Evolutionary conservation across 2,329 filamentous ascomycete species (phyloP).

Genomic region (Fusarium xyrophilum): DNA sequence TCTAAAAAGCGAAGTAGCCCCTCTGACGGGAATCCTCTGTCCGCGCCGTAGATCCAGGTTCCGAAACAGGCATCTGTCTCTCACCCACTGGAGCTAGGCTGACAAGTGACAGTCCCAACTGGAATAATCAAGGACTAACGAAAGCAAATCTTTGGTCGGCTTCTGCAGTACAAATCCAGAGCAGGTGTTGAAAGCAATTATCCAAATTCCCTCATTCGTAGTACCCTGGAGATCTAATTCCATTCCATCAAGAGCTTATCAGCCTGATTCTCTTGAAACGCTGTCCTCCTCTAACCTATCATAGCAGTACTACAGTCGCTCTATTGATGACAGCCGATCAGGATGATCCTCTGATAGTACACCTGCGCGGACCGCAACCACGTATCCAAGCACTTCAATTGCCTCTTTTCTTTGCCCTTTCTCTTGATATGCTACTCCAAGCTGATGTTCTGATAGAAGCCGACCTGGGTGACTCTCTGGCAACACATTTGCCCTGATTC

Average conservation of each 20-base stretch:
- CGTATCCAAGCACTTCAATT: not conserved
- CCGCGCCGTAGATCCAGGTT: not conserved
- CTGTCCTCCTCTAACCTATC: no score
- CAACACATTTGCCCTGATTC: rapidly evolving
- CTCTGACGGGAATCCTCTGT: not conserved
- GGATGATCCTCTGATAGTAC: rapidly evolving
- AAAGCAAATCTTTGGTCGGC: rapidly evolving
- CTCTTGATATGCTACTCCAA: no score
- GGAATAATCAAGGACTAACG: rapidly evolving
- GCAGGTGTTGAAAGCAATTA: rapidly evolving
- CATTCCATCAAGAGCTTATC: rapidly evolving
- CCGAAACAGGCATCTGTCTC: not conserved
- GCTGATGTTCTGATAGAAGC: not conserved
- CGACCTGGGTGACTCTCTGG: not conserved
- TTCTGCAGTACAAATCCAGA: rapidly evolving
- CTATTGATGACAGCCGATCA: rapidly evolving
- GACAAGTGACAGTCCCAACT: rapidly evolving
- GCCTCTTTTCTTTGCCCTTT: not conserved
- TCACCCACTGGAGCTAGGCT: rapidly evolving
- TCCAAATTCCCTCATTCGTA: rapidly evolving
- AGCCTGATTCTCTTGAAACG: rapidly evolving
- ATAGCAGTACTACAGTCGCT: rapidly evolving
- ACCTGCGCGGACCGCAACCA: not conserved
- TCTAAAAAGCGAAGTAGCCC: not conserved
- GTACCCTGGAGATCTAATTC: not conserved